A percentile compares a stretch with the other conserved stretches of the same genome.
Evolutionary conservation across 495 filamentous ascomycete genomes (phyloP).

Genomic region (Tricharina praecox): DNA sequence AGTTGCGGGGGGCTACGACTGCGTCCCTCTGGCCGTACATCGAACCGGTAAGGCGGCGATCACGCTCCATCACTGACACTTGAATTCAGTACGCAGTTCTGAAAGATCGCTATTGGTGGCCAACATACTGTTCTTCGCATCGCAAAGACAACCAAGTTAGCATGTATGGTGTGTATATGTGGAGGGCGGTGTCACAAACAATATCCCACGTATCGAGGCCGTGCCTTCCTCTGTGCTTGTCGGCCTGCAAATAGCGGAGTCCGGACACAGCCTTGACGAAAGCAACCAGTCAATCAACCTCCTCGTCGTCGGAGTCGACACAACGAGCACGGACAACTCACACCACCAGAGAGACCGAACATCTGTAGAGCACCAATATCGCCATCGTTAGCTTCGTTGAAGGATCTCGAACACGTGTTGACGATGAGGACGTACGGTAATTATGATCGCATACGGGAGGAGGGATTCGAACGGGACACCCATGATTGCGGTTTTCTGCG

Average conservation of each 20-base stretch:
- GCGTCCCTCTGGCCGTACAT: constrained; percentile 75
- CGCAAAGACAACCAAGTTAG: not conserved
- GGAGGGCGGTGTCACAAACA: constrained; percentile 40
- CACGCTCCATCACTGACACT: constrained; percentile 85
- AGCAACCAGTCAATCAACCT: not conserved
- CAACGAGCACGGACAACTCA: constrained; percentile 16
- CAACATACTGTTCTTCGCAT: constrained; percentile 22
- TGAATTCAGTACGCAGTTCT: constrained; percentile 2
- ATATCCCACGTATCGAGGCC: constrained; percentile 84
- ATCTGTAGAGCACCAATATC: constrained; percentile 48
- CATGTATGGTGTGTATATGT: not conserved
- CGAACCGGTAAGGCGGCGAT: constrained; percentile 71
- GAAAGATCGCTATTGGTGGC: not conserved
- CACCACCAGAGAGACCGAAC: constrained; percentile 66
- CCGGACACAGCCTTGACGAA: constrained; percentile 27
- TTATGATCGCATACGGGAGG: constrained; percentile 82
- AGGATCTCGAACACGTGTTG: not conserved
- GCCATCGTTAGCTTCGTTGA: too few species aligned
- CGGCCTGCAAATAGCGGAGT: constrained; percentile 50
- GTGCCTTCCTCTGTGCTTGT: constrained; percentile 68
- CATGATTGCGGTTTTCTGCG: constrained; percentile 41
- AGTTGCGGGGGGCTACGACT: constrained; percentile 61
- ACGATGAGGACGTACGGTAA: constrained; percentile 43
- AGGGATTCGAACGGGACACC: constrained; percentile 91
- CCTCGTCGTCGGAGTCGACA: too few species aligned